A percentile compares a stretch with the other conserved stretches of the same genome.
Evolutionary conservation across 1,284 basidiomycete species (phyloP).

Genomic region (Fomitiporia mediterranea): DNA sequence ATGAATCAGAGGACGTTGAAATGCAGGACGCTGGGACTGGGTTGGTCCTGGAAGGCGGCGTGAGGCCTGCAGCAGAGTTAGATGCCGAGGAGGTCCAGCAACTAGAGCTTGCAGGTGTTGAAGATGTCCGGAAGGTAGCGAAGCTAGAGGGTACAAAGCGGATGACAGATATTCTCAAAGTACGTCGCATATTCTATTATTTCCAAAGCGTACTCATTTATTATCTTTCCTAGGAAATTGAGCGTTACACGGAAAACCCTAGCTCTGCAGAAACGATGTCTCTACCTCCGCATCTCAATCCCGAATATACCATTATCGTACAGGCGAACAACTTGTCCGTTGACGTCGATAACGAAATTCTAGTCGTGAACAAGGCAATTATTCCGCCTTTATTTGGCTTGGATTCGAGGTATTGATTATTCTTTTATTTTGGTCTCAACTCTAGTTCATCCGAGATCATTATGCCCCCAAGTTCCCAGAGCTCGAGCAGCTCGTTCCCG

Average conservation of each 20-base stretch:
- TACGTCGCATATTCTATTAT: constrained; percentile 29
- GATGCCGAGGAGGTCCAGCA: constrained; percentile 89
- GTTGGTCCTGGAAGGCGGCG: constrained; percentile 84
- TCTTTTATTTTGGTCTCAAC: constrained; percentile 17
- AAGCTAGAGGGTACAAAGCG: constrained; percentile 83
- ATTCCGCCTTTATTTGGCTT: constrained; percentile 22
- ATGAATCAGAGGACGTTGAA: constrained; percentile 41
- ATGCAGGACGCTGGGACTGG: constrained; percentile 52
- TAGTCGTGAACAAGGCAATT: constrained; percentile 90
- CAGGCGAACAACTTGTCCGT: constrained; percentile 97
- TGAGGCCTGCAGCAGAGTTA: constrained; percentile 89
- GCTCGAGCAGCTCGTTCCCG: constrained; percentile 89
- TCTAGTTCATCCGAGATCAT: constrained; percentile 95
- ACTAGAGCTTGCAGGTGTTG: constrained; percentile 82
- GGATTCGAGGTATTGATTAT: constrained; percentile 39
- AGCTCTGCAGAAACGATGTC: constrained; percentile 75
- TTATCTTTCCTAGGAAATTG: constrained; percentile 66
- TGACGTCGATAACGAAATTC: constrained; percentile 97
- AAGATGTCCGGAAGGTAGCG: constrained; percentile 83
- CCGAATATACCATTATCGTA: constrained; percentile 96
- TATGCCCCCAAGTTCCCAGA: constrained; percentile 96
- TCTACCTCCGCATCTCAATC: constrained; percentile 83
- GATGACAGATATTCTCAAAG: constrained; percentile 83
- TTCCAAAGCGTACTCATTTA: background rate
- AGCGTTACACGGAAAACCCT: constrained; percentile 75